These are phyloP conservation scores for Pulchroboletus neoregius DNA, from an alignment of 1,284 basidiomycete species.

Conservation along the genomic window DNA sequence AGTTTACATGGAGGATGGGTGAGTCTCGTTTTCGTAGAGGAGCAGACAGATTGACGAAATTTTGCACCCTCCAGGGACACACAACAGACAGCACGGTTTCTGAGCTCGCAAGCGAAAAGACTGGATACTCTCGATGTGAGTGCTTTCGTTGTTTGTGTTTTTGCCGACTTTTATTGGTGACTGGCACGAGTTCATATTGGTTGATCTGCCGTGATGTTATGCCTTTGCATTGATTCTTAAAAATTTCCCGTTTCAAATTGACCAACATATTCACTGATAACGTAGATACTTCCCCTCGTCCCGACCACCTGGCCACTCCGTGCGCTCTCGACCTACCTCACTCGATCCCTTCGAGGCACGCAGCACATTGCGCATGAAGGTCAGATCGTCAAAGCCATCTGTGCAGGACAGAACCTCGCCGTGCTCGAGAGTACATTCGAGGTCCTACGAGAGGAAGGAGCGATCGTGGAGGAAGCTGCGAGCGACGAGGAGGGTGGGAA, in stretches of 20 bases:
- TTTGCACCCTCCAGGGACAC: slow-evolving; percentile 37
- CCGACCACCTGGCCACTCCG: slow-evolving; percentile 74
- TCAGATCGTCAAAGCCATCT: slow-evolving; percentile 68
- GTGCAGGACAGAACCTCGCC: slow-evolving; percentile 66
- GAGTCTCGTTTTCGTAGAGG: slow-evolving; percentile 26
- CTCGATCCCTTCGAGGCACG: slow-evolving; percentile 71
- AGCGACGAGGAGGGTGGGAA: slow-evolving; percentile 40
- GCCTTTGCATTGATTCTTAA: not conserved
- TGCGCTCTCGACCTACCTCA: slow-evolving; percentile 70
- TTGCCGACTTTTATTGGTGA: not conserved
- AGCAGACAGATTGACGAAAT: not conserved
- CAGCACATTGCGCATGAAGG: slow-evolving; percentile 70
- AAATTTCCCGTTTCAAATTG: not conserved
- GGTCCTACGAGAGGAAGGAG: slow-evolving; percentile 58
- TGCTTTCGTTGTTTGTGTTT: slow-evolving; percentile 11
- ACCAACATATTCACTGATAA: slow-evolving; percentile 5
- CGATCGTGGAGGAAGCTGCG: slow-evolving; percentile 59
- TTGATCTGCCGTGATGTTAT: not conserved
- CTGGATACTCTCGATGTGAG: slow-evolving; percentile 75
- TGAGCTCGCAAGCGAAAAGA: slow-evolving; percentile 77
- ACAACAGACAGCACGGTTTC: slow-evolving; percentile 58
- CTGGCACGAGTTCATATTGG: not conserved
- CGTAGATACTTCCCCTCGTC: slow-evolving; percentile 67
- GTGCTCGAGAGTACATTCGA: slow-evolving; percentile 26
- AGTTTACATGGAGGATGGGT: slow-evolving; percentile 78